These are phyloP conservation scores for Pichia manshurica DNA, from an alignment of 805 yeast species.

Conservation along the genomic window DNA sequence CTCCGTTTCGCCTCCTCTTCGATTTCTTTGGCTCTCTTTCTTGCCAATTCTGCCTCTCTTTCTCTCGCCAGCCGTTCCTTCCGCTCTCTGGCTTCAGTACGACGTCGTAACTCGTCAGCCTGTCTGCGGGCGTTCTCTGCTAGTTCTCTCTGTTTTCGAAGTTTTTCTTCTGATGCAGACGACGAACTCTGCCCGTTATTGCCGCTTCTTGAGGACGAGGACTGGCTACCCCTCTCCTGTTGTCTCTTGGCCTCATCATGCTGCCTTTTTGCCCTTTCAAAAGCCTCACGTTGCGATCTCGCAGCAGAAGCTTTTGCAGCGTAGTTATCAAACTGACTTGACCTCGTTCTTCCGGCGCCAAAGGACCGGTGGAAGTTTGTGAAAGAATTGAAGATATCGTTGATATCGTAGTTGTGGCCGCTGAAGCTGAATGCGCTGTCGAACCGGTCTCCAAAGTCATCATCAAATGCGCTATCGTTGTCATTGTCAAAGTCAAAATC, in stretches of 20 bases:
- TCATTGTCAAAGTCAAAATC: background rate
- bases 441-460: background rate
- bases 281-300: slow-evolving; percentile 1
- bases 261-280: slow-evolving; percentile 2
- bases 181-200: too few species aligned
- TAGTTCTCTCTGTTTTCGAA: background rate
- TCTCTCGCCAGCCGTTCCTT: background rate
- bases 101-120: slow-evolving; percentile 3
- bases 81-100: background rate
- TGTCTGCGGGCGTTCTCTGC: slow-evolving; percentile 4
- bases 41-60: slow-evolving; percentile 9
- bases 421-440: too few species aligned
- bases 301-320: background rate
- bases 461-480: background rate
- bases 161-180: background rate
- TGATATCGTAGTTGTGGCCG: background rate
- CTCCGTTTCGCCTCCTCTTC: slow-evolving; percentile 7
- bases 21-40: slow-evolving; percentile 5
- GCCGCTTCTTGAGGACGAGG: too few species aligned
- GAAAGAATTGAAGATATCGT: background rate
- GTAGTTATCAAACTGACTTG: background rate
- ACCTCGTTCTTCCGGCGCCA: too few species aligned
- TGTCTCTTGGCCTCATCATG: slow-evolving; percentile 1
- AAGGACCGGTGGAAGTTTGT: too few species aligned
- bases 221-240: background rate